phyloP scores from a whole-genome alignment of 2,329 filamentous ascomycete genomes.

The Penicillium sp. region DNA sequence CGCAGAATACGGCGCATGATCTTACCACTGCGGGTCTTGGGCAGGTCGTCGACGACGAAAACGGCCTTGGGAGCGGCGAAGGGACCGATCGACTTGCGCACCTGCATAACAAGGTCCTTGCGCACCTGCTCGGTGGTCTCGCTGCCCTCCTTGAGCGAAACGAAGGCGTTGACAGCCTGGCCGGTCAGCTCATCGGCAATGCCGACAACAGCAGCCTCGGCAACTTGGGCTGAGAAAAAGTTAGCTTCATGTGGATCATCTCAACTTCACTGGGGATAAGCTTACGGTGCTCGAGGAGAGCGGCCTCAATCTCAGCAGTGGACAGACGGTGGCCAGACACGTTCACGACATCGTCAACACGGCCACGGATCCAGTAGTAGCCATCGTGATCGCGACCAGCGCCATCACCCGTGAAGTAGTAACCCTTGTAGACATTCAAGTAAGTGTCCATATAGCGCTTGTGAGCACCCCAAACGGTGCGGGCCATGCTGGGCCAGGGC shows the following conservation, averaged over 20 bases:
- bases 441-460: constrained; percentile 99
- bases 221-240: constrained; percentile 50
- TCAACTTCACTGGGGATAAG: not conserved
- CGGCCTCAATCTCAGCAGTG: constrained; percentile 96
- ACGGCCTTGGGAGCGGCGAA: constrained; percentile 95
- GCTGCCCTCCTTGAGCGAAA: constrained; percentile 79
- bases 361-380: constrained; percentile 99
- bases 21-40: constrained; percentile 96
- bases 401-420: constrained; percentile 76
- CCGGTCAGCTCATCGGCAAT: constrained; percentile 90
- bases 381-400: constrained; percentile 95
- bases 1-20: constrained; percentile 96
- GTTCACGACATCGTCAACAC: constrained; percentile 98
- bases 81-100: constrained; percentile 93
- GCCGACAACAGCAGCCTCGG: constrained; percentile 92
- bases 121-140: constrained; percentile 72
- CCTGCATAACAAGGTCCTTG: constrained; percentile 91
- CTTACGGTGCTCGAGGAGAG: constrained; percentile 79
- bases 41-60: constrained; percentile 84
- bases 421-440: constrained; percentile 93
- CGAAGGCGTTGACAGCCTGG: constrained; percentile 95
- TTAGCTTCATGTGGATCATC: constrained; percentile 15
- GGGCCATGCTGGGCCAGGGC: constrained; percentile 96
- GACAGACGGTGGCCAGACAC: constrained; percentile 94
- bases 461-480: constrained; percentile 95